Evolutionary conservation across 345 rosid genomes (phyloP).

Genomic region (Eucalyptus curtisii): DNA sequence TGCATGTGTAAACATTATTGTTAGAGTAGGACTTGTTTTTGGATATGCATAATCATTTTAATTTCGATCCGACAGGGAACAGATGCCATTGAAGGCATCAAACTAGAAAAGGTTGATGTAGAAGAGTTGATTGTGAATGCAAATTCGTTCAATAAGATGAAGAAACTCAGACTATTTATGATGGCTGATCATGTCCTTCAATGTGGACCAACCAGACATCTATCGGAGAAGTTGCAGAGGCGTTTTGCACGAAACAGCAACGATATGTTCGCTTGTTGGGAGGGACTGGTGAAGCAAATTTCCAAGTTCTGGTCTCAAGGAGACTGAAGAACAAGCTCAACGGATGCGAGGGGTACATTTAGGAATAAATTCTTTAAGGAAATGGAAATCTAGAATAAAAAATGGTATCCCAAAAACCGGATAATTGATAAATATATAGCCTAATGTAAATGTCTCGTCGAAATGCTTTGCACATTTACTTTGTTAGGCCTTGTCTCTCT

Average conservation of each 20-base stretch:
- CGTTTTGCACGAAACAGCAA: neutral
- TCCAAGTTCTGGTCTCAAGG: neutral
- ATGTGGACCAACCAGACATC: neutral
- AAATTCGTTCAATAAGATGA: neutral
- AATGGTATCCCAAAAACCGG: too few species aligned
- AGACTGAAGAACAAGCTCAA: neutral
- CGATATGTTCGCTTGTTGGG: neutral
- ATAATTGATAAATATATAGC: neutral
- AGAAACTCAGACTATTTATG: neutral
- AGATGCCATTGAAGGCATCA: neutral
- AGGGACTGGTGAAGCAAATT: neutral
- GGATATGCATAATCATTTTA: neutral
- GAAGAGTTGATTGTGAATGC: neutral
- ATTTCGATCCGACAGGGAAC: neutral
- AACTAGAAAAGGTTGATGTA: neutral
- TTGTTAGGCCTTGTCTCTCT: neutral
- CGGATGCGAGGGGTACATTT: neutral
- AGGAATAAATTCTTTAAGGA: neutral
- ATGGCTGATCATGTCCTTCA: neutral
- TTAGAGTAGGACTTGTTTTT: neutral
- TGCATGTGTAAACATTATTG: neutral
- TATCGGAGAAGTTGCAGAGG: neutral
- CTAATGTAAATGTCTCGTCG: neutral
- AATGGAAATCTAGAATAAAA: neutral
- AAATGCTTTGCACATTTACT: neutral